These are phyloP conservation scores for Wickerhamomyces queroliae DNA, from an alignment of 805 yeast genomes.

Conservation along the genomic window DNA sequence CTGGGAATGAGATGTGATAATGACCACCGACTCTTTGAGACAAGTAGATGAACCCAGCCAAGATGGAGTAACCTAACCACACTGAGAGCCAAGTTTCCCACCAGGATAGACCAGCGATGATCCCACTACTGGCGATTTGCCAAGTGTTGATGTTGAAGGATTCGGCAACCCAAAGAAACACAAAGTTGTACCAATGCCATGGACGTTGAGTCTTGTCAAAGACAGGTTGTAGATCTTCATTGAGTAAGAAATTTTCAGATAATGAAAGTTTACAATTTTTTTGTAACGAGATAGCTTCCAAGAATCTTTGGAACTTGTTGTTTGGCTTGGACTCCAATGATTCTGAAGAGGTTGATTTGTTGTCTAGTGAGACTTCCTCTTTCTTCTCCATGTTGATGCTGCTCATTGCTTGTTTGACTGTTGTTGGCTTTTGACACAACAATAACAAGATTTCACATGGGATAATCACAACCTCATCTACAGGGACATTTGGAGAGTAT, in stretches of 20 bases:
- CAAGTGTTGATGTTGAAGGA: constrained; percentile 75
- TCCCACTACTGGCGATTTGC: constrained; percentile 74
- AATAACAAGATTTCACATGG: too few relatives aligned
- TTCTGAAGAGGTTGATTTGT: neutral
- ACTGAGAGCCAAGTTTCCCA: constrained; percentile 15
- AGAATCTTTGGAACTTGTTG: neutral
- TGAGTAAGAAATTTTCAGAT: neutral
- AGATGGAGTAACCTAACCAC: constrained; percentile 6
- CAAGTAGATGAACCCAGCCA: constrained; percentile 22
- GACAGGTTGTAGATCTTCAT: neutral
- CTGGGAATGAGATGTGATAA: constrained; percentile 31
- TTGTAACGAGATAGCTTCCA: neutral
- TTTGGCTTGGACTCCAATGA: neutral
- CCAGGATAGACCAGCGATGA: constrained; percentile 65
- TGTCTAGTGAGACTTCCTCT: neutral
- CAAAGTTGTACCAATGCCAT: constrained; percentile 1
- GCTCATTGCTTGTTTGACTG: too few relatives aligned
- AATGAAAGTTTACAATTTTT: neutral
- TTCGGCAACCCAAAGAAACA: constrained; percentile 63
- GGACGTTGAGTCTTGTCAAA: neutral
- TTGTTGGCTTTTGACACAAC: too few relatives aligned
- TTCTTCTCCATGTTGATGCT: neutral
- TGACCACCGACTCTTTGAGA: constrained; percentile 25
- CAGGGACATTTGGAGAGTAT: too few relatives aligned
- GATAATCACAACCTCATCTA: too few relatives aligned